Conservation (phyloP, 2,329 filamentous ascomycete genomes). For the Daldinia sp. region DNA sequence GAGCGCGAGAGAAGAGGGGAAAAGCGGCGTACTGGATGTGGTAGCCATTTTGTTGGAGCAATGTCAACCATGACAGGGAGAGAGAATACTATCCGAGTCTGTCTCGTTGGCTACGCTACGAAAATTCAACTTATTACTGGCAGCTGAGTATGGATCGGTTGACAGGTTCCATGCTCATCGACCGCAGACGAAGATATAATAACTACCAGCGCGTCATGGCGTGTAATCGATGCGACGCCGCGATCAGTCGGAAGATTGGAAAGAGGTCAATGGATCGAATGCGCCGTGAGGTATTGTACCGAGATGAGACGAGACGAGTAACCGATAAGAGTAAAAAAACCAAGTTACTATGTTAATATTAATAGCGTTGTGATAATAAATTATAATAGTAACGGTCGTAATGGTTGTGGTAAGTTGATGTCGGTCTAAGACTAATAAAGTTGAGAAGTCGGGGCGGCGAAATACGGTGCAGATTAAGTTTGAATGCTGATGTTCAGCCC, state of each 20-base stretch:
- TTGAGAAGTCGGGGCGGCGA: slow-evolving; percentile 26
- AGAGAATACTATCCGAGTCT: slow-evolving; percentile 8
- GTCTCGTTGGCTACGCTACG: slow-evolving; percentile 34
- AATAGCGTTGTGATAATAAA: neutral
- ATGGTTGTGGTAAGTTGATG: slow-evolving; percentile 5
- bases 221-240: slow-evolving; percentile 30
- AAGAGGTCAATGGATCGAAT: slow-evolving; percentile 20
- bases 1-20: neutral
- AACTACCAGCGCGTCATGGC: slow-evolving; percentile 43
- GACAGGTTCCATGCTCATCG: slow-evolving; percentile 44
- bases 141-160: slow-evolving; percentile 37
- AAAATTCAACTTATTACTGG: slow-evolving; percentile 31
- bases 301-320: neutral
- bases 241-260: slow-evolving; percentile 10
- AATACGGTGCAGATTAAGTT: slow-evolving; percentile 34
- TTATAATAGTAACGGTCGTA: neutral
- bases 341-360: too few species aligned
- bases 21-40: slow-evolving; percentile 39
- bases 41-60: slow-evolving; percentile 44
- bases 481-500: slow-evolving; percentile 30
- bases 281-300: slow-evolving; percentile 11
- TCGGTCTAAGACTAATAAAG: slow-evolving; percentile 4
- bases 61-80: slow-evolving; percentile 41
- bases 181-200: slow-evolving; percentile 28
- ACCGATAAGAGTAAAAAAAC: too few species aligned